A percentile compares a stretch with the other conserved stretches of the same genome.
These are phyloP conservation scores for Petunia secreta DNA, from an alignment of 257 asterid genomes.

Conservation along the genomic window DNA sequence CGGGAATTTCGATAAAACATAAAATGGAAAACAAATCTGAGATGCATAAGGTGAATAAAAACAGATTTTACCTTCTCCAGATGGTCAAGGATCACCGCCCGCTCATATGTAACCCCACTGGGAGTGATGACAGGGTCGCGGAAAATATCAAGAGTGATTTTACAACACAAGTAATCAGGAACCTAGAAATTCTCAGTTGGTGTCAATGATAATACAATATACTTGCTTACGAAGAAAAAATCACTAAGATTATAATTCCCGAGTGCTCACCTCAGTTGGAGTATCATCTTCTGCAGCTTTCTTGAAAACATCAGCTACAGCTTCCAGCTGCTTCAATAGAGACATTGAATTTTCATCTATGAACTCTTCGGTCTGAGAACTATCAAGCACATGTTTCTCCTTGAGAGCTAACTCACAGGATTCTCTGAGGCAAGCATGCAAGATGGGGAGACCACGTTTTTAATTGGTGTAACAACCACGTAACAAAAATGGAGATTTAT, in stretches of 20 bases:
- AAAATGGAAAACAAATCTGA: background rate
- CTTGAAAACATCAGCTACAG: conserved; percentile 54
- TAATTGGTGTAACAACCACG: conserved; percentile 11
- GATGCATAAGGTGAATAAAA: background rate
- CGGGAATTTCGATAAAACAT: conserved; percentile 25
- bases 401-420: conserved; percentile 71
- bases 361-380: conserved; percentile 50
- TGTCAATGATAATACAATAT: conserved; percentile 26
- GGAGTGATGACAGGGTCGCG: conserved; percentile 98
- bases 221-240: conserved; percentile 11
- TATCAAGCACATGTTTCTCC: conserved; percentile 53
- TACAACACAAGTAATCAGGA: conserved; percentile 90
- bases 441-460: background rate
- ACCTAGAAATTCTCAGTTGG: conserved; percentile 54
- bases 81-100: conserved; percentile 83
- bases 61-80: conserved; percentile 60
- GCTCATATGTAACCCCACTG: conserved; percentile 92
- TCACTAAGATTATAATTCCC: background rate
- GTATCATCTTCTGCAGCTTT: conserved; percentile 74
- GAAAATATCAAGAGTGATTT: conserved; percentile 73
- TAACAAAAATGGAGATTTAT: background rate
- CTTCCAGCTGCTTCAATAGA: conserved; percentile 52
- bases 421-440: conserved; percentile 50
- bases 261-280: conserved; percentile 66
- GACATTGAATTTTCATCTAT: conserved; percentile 43